Percentiles rank a stretch among this genome's conserved stretches.
These are phyloP conservation scores for Cenchrus fungigraminus DNA, from an alignment of 176 grass and related monocot species.

Conservation along the genomic window DNA sequence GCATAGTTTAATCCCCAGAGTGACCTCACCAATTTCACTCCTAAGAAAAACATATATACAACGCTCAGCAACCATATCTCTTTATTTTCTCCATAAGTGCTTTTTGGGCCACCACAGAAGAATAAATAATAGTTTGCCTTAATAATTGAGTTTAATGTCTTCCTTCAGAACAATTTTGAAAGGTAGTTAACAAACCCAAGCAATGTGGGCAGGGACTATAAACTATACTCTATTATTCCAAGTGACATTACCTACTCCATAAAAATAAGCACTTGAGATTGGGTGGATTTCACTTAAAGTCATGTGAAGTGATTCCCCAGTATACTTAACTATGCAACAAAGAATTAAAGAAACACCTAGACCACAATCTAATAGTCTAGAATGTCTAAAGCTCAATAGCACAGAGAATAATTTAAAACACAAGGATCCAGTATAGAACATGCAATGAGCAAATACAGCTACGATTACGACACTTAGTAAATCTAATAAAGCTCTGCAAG, in stretches of 20 bases:
- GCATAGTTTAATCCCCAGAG: slow-evolving; percentile 57
- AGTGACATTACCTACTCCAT: slow-evolving; percentile 96
- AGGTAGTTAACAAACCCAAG: slow-evolving; percentile 81
- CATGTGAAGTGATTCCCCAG: slow-evolving; percentile 87
- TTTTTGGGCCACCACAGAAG: slow-evolving; percentile 56
- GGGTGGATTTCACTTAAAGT: slow-evolving; percentile 99
- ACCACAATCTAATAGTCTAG: slow-evolving; percentile 64
- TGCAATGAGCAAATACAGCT: slow-evolving; percentile 48
- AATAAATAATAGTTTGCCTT: slow-evolving; percentile 58
- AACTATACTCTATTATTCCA: slow-evolving; percentile 64
- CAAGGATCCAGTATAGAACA: slow-evolving; percentile 53
- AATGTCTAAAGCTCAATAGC: slow-evolving; percentile 62
- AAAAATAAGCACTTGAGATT: slow-evolving; percentile 79
- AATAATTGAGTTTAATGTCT: slow-evolving; percentile 84
- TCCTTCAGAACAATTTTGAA: slow-evolving; percentile 75
- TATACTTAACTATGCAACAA: slow-evolving; percentile 61
- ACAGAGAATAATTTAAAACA: slow-evolving; percentile 44
- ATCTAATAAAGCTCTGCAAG: slow-evolving; percentile 46
- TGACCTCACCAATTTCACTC: slow-evolving; percentile 74
- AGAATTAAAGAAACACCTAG: slow-evolving; percentile 74
- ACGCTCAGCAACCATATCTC: slow-evolving; percentile 58
- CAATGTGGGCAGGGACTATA: slow-evolving; percentile 67
- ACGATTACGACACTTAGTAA: slow-evolving; percentile 61
- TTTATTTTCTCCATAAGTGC: slow-evolving; percentile 62
- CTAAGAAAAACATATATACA: slow-evolving; percentile 37